Conservation (phyloP, 495 filamentous ascomycete genomes). For the Tetracladium setigerum region DNA sequence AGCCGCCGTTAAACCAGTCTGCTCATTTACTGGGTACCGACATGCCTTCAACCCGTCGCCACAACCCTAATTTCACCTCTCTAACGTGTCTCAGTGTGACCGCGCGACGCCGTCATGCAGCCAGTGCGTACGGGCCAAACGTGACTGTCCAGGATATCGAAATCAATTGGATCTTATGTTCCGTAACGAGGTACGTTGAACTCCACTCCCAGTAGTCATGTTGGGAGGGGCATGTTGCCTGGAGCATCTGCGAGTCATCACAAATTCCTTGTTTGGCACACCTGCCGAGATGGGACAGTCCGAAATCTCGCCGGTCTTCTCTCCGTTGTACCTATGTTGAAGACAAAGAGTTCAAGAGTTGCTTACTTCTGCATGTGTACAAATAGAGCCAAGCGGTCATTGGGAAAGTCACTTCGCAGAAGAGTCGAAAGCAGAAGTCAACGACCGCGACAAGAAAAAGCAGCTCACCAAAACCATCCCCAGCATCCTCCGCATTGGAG, state of each 20-base stretch:
- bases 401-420: slow-evolving; percentile 44
- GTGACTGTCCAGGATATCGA: slow-evolving; percentile 63
- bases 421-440: slow-evolving; percentile 28
- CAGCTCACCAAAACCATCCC: neutral
- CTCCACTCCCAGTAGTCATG: too few relatives aligned
- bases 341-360: too few relatives aligned
- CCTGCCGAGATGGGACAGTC: too few relatives aligned
- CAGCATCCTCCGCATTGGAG: neutral
- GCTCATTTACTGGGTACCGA: neutral
- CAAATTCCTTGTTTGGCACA: too few relatives aligned
- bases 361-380: too few relatives aligned
- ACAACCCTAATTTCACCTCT: neutral
- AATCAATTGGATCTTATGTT: slow-evolving; percentile 67
- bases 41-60: too few relatives aligned
- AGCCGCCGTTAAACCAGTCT: neutral
- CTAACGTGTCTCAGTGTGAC: slow-evolving; percentile 47
- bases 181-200: slow-evolving; percentile 43
- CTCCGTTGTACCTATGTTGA: too few relatives aligned
- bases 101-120: slow-evolving; percentile 55
- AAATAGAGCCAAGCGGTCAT: slow-evolving; percentile 50
- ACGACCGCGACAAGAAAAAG: neutral
- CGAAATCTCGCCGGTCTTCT: too few relatives aligned
- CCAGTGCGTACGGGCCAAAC: slow-evolving; percentile 55
- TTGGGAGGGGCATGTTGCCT: too few relatives aligned
- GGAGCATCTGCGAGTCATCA: too few relatives aligned